Percentiles rank a stretch among this genome's conserved stretches.
phyloP scores from a whole-genome alignment of 1,284 basidiomycete genomes.

The Microbotryum lychnidis-dioicae region DNA sequence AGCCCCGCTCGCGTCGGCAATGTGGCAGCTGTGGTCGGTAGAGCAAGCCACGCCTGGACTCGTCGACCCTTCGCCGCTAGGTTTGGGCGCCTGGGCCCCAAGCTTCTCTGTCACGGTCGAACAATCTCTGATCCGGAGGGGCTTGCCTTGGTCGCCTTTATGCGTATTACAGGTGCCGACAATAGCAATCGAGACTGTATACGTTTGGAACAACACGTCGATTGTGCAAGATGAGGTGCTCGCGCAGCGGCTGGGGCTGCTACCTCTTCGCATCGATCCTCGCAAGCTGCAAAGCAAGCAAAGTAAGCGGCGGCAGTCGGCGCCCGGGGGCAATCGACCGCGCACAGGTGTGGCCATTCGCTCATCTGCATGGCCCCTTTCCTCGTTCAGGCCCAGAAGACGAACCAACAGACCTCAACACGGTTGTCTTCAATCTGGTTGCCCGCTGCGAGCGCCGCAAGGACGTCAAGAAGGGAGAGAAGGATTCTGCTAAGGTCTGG shows the following conservation, averaged over 20 bases:
- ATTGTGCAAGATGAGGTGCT: constrained; percentile 93
- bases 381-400: constrained; percentile 41
- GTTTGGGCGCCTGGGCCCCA: neutral
- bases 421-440: constrained; percentile 76
- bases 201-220: constrained; percentile 90
- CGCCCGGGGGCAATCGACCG: constrained; percentile 5
- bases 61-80: no score
- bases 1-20: neutral
- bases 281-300: constrained; percentile 45
- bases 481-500: constrained; percentile 59
- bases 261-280: constrained; percentile 85
- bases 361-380: neutral
- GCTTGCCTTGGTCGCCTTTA: neutral
- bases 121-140: constrained; percentile 4
- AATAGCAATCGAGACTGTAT: constrained; percentile 86
- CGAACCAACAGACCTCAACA: constrained; percentile 77
- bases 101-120: neutral
- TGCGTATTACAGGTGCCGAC: constrained; percentile 62
- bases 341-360: neutral
- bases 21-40: neutral
- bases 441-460: constrained; percentile 60
- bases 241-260: constrained; percentile 77
- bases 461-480: constrained; percentile 49
- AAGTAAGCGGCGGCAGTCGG: constrained; percentile 33
- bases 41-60: neutral